Evolutionary conservation across 2,329 filamentous ascomycete genomes (phyloP), one percentile per base, ranked within the genome.

Genomic region (Pseudocercospora fijiensis): DNA sequence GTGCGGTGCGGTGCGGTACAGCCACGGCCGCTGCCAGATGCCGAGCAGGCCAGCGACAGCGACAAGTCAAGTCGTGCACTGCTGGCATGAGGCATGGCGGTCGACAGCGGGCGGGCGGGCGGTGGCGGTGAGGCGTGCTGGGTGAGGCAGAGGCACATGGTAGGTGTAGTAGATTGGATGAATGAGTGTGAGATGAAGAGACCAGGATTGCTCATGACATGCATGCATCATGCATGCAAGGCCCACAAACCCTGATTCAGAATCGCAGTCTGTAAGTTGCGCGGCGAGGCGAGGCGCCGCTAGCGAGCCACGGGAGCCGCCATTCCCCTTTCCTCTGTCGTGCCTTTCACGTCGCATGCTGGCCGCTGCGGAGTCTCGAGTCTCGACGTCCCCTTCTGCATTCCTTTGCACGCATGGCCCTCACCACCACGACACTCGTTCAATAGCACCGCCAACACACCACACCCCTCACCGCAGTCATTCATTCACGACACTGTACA

Each of bases 401-500:
- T 43, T 58, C 58, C 62, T 64, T 65, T 62, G 43, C 53, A 62
- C 55, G 22, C 53, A 57, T 62, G 49, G 49, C 60, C 56, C 60
- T 18, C 37, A 7, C 57, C 47, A 51, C 59, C 57, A 65, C 43
- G 13, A 65, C 63, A 57, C 56, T 65, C 63, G 47, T 57, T 62
- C 45, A 51, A 24, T 55, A 57, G 41, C 43, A 62, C 41, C 61
- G 57, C 59, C 59, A 47, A 41, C 52, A 41, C 20, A 30, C 59
- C 59, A 33, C 49, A 37, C 30, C 51, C 30, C 63, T 62, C 61
- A 66, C 66, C 66, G 62, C 58, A 66, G 65, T 61, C 66, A 55
- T 53, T 65, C 63, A 52, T 63, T 68, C 66, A 53, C 37, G 18
- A 41, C 37, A 49, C 22, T 66, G 62, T 66, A 66, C 66, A 66